Evolutionary conservation across 163 green algal genomes (phyloP).

Genomic region (Scenedesmus sp.): DNA sequence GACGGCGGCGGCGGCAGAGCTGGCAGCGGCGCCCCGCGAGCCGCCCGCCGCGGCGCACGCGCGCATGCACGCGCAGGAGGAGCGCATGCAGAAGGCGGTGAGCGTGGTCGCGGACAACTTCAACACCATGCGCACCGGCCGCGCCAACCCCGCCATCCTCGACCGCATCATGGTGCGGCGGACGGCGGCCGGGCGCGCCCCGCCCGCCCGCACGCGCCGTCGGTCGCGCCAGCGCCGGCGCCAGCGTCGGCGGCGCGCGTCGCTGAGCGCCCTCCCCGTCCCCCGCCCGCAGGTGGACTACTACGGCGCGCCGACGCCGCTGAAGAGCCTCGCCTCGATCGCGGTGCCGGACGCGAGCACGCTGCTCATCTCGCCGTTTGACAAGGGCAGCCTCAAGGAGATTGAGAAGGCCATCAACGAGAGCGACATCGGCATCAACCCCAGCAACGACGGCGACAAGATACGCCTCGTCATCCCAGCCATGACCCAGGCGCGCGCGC

Average conservation of each 20-base stretch:
- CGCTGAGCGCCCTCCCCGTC: background rate
- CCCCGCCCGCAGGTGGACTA: slow-evolving; percentile 87
- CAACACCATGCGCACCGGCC: slow-evolving; percentile 90
- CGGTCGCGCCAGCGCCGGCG: too few relatives aligned
- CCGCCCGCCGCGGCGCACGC: too few relatives aligned
- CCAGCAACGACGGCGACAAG: slow-evolving; percentile 95
- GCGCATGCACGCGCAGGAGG: slow-evolving; percentile 49
- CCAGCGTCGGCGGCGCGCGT: too few relatives aligned
- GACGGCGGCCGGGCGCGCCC: background rate
- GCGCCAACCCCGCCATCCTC: slow-evolving; percentile 90
- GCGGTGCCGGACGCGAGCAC: slow-evolving; percentile 85
- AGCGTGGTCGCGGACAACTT: slow-evolving; percentile 79
- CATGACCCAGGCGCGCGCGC: slow-evolving; percentile 77
- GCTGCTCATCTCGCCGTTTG: slow-evolving; percentile 88
- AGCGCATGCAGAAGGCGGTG: slow-evolving; percentile 94
- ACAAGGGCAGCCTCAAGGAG: slow-evolving; percentile 72
- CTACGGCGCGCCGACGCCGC: slow-evolving; percentile 83
- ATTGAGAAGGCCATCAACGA: slow-evolving; percentile 93
- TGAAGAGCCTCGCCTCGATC: slow-evolving; percentile 88
- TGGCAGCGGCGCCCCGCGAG: too few relatives aligned
- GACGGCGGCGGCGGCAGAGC: too few relatives aligned
- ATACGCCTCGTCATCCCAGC: slow-evolving; percentile 93
- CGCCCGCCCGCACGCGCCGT: background rate
- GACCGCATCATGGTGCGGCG: slow-evolving; percentile 84
- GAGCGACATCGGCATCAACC: slow-evolving; percentile 92